Conservation (phyloP, 1,284 basidiomycete species). For the Stygiomarasmius scandens region DNA sequence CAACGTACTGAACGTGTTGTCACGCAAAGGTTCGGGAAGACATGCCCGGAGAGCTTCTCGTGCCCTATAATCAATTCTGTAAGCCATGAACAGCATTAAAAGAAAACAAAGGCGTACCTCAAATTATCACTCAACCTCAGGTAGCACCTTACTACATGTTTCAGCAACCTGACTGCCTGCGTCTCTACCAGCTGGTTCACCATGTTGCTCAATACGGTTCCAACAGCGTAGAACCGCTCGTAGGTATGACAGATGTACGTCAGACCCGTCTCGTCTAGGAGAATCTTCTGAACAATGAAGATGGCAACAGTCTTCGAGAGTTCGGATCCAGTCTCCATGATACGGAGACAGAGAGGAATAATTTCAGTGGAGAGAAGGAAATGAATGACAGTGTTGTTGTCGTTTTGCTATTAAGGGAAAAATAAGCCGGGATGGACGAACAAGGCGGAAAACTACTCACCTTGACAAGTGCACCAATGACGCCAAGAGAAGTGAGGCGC, state of each 20-base stretch:
- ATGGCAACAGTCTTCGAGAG: slow-evolving; percentile 99
- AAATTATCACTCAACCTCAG: slow-evolving; percentile 95
- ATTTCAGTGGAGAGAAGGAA: slow-evolving; percentile 99
- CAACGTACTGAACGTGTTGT: slow-evolving; percentile 90
- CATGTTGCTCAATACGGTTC: slow-evolving; percentile 98
- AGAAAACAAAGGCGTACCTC: slow-evolving; percentile 55
- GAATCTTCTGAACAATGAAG: slow-evolving; percentile 99
- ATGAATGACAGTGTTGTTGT: slow-evolving; percentile 98
- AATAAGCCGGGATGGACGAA: neutral
- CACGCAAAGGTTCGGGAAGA: slow-evolving; percentile 94
- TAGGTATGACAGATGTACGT: slow-evolving; percentile 99
- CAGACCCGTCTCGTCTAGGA: slow-evolving; percentile 96
- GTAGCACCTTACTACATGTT: slow-evolving; percentile 99
- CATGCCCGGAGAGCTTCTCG: slow-evolving; percentile 96
- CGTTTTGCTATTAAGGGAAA: slow-evolving; percentile 79
- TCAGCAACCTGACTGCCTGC: slow-evolving; percentile 94
- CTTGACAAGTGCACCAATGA: slow-evolving; percentile 98
- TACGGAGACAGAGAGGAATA: slow-evolving; percentile 97
- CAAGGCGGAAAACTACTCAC: slow-evolving; percentile 36
- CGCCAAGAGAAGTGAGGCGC: slow-evolving; percentile 94
- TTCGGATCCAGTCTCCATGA: slow-evolving; percentile 99
- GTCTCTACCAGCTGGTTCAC: slow-evolving; percentile 96
- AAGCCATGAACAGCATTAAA: slow-evolving; percentile 11
- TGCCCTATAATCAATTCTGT: slow-evolving; percentile 58
- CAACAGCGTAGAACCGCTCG: slow-evolving; percentile 98